Evolutionary conservation across 148 eudicot species (phyloP), one percentile per base, ranked within the genome.

Genomic region (Chenopodium album): DNA sequence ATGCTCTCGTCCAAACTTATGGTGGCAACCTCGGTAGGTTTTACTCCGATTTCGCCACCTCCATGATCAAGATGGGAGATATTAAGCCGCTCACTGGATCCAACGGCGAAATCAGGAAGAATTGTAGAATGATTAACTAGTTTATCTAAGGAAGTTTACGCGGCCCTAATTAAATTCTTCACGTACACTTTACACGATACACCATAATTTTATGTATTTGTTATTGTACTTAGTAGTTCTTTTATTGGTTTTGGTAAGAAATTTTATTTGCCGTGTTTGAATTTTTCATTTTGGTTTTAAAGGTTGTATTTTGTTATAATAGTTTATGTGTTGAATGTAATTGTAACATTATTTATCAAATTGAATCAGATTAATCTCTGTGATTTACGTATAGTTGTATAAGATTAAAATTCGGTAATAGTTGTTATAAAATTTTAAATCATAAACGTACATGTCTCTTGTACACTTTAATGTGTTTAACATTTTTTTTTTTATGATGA

Each of bases 11-110:
- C 7, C 76, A 77, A 12, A 75, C 79, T 0, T 88, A 85, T 32
- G 80, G 86, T 70, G 50, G 23, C 0, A 86, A 59, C 28, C 79
- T 71, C 3, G 56, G 75, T 50, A 76, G 52, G 20, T 91, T 91
- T 44, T 20, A 17, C 29, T 80, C 86, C 9, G 92, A 91, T 75
- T 91, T 91, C 52, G 89, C 62, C 8, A 73, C 85, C 0, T 89
- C 89, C 12, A 88, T 91, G 92, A 82, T 88, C 47, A 91, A 87
- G 34, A 88, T 91, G 92, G 92, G 89, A 0, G 87, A 89, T 66
- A 88, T 91, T 71, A 85, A 83, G 34, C 94, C 94, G 0, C 90
- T 91, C 31, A 91, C 91, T 0, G 94, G 94, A 16, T 76, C 88
- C 5, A 85, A 68, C 7, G 92, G 94, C 41, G 91, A 91, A 85